These are phyloP conservation scores for Vanderwaltozyma polyspora DNA, from an alignment of 805 yeast genomes.

Conservation along the genomic window DNA sequence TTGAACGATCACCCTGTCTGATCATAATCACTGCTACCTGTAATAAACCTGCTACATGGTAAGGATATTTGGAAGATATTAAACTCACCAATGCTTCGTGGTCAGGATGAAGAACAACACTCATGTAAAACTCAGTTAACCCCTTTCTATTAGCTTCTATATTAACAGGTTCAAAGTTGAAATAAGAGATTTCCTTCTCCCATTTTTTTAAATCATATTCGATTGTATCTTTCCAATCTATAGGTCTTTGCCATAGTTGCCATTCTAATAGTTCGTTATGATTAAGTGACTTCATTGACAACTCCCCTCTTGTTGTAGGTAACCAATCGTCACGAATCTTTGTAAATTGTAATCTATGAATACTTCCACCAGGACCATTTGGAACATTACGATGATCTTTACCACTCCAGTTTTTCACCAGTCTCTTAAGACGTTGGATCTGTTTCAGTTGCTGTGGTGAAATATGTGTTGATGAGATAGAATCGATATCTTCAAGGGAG, in stretches of 20 bases:
- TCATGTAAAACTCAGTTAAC: constrained; percentile 43
- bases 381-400: constrained; percentile 64
- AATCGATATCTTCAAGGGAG: constrained; percentile 63
- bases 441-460: constrained; percentile 60
- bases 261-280: constrained; percentile 30
- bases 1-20: constrained; percentile 62
- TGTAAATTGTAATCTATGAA: constrained; percentile 55
- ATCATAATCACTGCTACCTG: constrained; percentile 66
- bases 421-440: constrained; percentile 39
- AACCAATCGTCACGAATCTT: constrained; percentile 73
- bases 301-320: constrained; percentile 53
- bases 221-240: constrained; percentile 43
- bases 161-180: constrained; percentile 35
- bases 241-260: constrained; percentile 28
- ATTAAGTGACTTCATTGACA: constrained; percentile 46
- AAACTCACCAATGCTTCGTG: constrained; percentile 57
- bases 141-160: constrained; percentile 28
- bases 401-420: constrained; percentile 80
- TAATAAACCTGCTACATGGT: constrained; percentile 65
- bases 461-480: constrained; percentile 57
- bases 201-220: constrained; percentile 29
- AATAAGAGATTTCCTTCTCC: constrained; percentile 40
- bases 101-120: constrained; percentile 64
- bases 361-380: constrained; percentile 39
- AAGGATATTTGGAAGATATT: constrained; percentile 47